Base-by-base conservation (phyloP, 73 alveolate species). In the Tetrahymena borealis region DNA sequence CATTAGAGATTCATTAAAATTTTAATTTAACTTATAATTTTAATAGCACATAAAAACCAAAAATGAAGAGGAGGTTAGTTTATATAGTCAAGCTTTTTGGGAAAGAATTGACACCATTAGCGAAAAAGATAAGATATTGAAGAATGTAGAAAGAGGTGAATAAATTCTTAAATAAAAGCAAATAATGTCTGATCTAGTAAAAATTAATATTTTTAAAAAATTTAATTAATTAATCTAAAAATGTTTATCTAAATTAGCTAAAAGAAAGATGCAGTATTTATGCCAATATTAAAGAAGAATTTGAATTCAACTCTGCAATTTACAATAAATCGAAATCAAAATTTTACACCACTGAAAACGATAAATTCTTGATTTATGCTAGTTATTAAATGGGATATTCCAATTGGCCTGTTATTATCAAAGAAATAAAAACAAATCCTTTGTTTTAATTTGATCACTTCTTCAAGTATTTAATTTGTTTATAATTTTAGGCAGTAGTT, bases 311-410 rank as follows among this genome's bases (percentile, higher is more conserved):
- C 32, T 92, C 95, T n/a, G 35, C 90, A 28, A 43, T 93, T 39
- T 93, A 93, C 90, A 96, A 96, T 90, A 92, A 97, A 37, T 94
- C 94, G 43, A 97, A 97, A 92, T 94, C 98, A 36, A 97, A 96
- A 79, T 94, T 93, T 93, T 97, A 95, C 96, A 78, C 98, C 15
- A 79, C 92, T 42, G 99, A 97, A 91, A 94, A 96, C 39, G 99
- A 97, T 85, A 97, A 97, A 60, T 91, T 94, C 39, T 96, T 97
- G 37, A 91, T 99, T 20, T 98, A 96, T 93, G 95, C 98, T 42
- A 97, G 99, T n/a, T 96, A 98, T 93, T 91, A 96, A 92, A 94
- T 94, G 79, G 99, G 99, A 0, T 99, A 99, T 91, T 99, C 99
- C 42, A 98, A 98, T 91, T 99, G 99, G 99, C 98, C 96, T 39